Conservation (phyloP, 768 basidiomycete genomes). For the Hygrophoropsis aurantiaca region DNA sequence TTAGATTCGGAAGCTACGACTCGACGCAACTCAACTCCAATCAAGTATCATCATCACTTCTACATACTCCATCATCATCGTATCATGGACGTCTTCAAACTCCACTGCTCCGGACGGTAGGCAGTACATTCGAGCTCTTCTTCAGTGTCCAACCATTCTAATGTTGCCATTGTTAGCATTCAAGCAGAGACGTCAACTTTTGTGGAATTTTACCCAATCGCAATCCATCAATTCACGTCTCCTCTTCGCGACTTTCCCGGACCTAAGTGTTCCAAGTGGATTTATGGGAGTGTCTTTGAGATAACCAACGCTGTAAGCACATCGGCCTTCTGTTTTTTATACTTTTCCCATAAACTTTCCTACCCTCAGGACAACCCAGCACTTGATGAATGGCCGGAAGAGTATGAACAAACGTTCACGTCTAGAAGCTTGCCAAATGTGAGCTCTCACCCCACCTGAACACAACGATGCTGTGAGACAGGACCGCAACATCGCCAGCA, state of each 20-base stretch:
- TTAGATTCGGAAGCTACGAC: too few species aligned
- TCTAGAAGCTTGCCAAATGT: constrained; percentile 46
- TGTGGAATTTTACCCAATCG: constrained; percentile 28
- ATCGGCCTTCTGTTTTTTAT: too few species aligned
- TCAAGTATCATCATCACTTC: too few species aligned
- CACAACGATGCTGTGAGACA: neutral
- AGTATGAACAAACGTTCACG: constrained; percentile 44
- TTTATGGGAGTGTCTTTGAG: constrained; percentile 50
- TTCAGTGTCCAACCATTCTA: too few species aligned
- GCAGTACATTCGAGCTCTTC: too few species aligned
- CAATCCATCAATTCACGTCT: constrained; percentile 37
- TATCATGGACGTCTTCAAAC: too few species aligned
- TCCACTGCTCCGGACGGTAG: too few species aligned
- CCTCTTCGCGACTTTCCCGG: constrained; percentile 51
- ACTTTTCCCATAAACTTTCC: too few species aligned
- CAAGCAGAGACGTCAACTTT: too few species aligned
- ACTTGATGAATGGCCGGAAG: constrained; percentile 43
- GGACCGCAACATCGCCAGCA: constrained; percentile 33
- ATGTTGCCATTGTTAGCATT: too few species aligned
- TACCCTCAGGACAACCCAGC: constrained; percentile 16
- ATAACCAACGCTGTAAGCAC: constrained; percentile 41
- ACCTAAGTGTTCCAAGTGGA: constrained; percentile 41
- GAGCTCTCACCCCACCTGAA: constrained; percentile 8
- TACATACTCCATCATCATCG: too few species aligned
- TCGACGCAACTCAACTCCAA: too few species aligned